Base-by-base conservation (phyloP, 768 basidiomycete genomes). In the Boletus tylopilopsis region DNA sequence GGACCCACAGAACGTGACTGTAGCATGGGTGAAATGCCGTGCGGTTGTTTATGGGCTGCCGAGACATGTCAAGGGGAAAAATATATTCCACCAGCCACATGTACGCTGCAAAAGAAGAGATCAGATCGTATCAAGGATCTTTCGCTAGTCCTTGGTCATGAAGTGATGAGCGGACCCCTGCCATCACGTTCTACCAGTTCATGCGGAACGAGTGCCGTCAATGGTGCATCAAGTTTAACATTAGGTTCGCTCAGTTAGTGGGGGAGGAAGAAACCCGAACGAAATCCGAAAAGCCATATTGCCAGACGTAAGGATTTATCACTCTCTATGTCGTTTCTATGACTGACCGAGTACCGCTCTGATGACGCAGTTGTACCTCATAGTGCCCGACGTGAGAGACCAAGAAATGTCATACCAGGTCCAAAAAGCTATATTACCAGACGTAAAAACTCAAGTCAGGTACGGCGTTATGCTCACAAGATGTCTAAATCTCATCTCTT, bases 261-360 rank as follows among this genome's bases (percentile, higher is more conserved):
- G n/a, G n/a, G n/a, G n/a, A n/a, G n/a, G n/a, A n/a, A n/a, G n/a
- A n/a, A n/a, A n/a, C n/a, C n/a, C n/a, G n/a, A n/a, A n/a, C n/a
- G n/a, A n/a, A n/a, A n/a, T 45, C 49, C 34, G 45, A 61, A 47
- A 53, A 29, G 49, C 35, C 22, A 60, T 57, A 63, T 57, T 54
- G 15, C 38, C 35, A 11, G 56, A 58, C 62, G 62, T 64, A 61
- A 62, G 36, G 13, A 10, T 30, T 13, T 13, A 30, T n/a, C n/a
- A n/a, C n/a, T n/a, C n/a, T n/a, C n/a, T n/a, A n/a, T n/a, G n/a
- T n/a, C n/a, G n/a, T n/a, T n/a, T n/a, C n/a, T n/a, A n/a, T n/a
- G n/a, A n/a, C n/a, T n/a, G n/a, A n/a, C n/a, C n/a, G n/a, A n/a
- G n/a, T n/a, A n/a, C n/a, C n/a, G n/a, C n/a, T n/a, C n/a, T n/a